Base-by-base conservation (phyloP, 176 grass and related monocot genomes). In the Musa schizocarpa region DNA sequence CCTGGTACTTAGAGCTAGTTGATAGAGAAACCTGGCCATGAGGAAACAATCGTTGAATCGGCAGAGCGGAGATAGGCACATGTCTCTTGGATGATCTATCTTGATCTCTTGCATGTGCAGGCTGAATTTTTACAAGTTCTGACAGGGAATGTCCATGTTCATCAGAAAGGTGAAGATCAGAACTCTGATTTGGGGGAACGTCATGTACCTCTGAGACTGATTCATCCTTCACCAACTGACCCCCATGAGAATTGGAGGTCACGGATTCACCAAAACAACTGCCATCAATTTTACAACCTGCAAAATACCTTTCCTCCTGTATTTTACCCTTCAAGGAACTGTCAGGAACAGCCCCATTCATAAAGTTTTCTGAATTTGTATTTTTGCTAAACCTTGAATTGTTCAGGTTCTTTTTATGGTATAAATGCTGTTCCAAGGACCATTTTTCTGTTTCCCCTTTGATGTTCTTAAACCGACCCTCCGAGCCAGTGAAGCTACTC, bases 121-220 rank as follows among this genome's bases (percentile, higher is more conserved):
- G 88, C 59, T 73, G 80, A 26, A 80, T 86, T 68, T 84, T 88
- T 74, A 82, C 72, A 68, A 79, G 79, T 68, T 84, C 83, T 68
- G 84, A 86, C 50, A 76, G 76, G 52, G 49, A 4, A 8, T 67
- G 73, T 67, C 86, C 82, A 65, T 73, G 61, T 27, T 74, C 80
- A 25, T 5, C 43, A 14, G 17, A 8, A 48, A 48, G 19, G 27
- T 48, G 68, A 70, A 20, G 34, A n/a, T 20, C 68, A 70, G 68
- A 17, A 9, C 49, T 70, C 68, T 49, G 68, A 70, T 9, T 13
- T 65, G 16, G 61, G 6, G 50, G 61, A 52, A 25, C 26, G 22
- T 49, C 77, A 49, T 68, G 52, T 29, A 48, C 65, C 29, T 79
- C 77, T 71, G 65, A 48, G 55, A 70, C 24, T 7, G 25, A 59